Evolutionary conservation across 169 alveolate genomes (phyloP), one percentile per base, ranked within the genome.

Genomic region (Plasmodium berghei): DNA sequence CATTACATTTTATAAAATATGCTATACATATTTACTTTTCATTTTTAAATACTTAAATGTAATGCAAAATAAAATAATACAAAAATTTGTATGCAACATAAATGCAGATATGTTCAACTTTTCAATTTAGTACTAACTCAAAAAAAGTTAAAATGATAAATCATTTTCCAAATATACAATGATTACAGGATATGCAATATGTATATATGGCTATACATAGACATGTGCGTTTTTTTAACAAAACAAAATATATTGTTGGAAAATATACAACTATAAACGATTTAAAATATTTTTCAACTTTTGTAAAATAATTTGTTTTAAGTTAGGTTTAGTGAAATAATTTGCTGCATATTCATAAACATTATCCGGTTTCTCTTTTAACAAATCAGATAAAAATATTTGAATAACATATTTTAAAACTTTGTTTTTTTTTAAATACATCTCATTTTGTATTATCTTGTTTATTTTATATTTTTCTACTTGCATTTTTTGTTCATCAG

Each of bases 351-450:
- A 75, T 22, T 75, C 88, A 49, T 75, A 75, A 10, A 75, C 64
- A 54, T 75, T 55, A n/a, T 52, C 74, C 22, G 88, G 88, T 54
- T 75, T 75, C 20, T 75, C 75, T 66, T 54, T 75, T n/a, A 75
- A 66, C 34, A 75, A 16, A 40, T 75, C 88, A 2, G 56, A 75
- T 55, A 75, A 28, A 63, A 75, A 75, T 12, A 75, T 75, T 16
- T 75, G 75, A 46, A 75, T 63, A 5, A 75, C 40, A 28, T 75
- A 75, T 75, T 75, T 75, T 18, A 75, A 26, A 75, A 63, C 48
- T 75, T 75, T 75, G 10, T 75, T 75, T 56, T 75, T 75, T 42
- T 75, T 75, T 66, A 75, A 75, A 75, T 75, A 75, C 72, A 61
- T 66, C 45, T 75, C 88, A 75, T 75, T 75, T 63, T 75, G 70